Conservation (phyloP, 768 basidiomycete species). For the Pisolithus marmoratus region DNA sequence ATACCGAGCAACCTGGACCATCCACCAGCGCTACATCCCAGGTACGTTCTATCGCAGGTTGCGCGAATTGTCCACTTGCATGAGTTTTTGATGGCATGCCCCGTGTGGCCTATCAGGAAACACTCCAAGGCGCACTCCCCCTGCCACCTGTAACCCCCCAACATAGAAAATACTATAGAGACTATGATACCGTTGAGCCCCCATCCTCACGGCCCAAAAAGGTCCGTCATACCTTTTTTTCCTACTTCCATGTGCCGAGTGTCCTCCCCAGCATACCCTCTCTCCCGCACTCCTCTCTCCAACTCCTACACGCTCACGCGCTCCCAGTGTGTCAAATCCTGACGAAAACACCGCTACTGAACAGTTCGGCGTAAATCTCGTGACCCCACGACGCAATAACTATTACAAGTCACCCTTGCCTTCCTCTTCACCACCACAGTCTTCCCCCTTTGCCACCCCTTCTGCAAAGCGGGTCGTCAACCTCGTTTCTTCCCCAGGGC, state of each 20-base stretch:
- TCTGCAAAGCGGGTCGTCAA: conserved; percentile 51
- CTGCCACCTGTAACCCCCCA: conserved; percentile 51
- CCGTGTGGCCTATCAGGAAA: conserved; percentile 12
- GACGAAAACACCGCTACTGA: conserved; percentile 24
- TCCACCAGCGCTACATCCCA: conserved; percentile 26
- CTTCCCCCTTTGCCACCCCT: conserved; percentile 64
- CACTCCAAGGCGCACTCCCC: conserved; percentile 24
- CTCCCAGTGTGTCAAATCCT: conserved; percentile 26
- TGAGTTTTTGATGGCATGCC: conserved; percentile 10
- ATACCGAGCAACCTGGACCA: conserved; percentile 27
- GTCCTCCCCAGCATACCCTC: conserved; percentile 11
- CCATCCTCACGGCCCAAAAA: conserved; percentile 26
- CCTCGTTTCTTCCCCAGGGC: conserved; percentile 80
- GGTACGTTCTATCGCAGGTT: conserved; percentile 32
- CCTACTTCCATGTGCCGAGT: conserved; percentile 1
- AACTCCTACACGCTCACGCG: conserved; percentile 34
- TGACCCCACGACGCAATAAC: conserved; percentile 46
- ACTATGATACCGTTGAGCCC: conserved; percentile 28
- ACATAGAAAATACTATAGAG: conserved; percentile 55
- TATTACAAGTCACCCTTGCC: conserved; percentile 46
- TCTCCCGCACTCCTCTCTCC: conserved; percentile 40
- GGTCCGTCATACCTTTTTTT: conserved; percentile 10
- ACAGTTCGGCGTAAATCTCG: conserved; percentile 34
- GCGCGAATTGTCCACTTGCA: conserved; percentile 19
- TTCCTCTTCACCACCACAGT: conserved; percentile 53